These are phyloP conservation scores for Olyra latifolia DNA, from an alignment of 176 grass and related monocot species.

Conservation along the genomic window DNA sequence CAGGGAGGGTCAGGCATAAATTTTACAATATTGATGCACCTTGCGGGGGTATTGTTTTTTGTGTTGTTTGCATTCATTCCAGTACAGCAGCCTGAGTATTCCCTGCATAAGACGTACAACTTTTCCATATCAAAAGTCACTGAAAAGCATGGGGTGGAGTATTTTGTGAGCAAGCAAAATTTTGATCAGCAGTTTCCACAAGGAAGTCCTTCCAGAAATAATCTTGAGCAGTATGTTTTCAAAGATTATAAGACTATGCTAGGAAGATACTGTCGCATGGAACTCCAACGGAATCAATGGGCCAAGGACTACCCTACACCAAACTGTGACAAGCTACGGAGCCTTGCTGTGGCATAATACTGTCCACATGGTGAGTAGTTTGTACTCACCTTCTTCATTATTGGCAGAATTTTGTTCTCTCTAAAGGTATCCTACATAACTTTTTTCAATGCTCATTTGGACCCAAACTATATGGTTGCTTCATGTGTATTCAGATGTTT, in stretches of 20 bases:
- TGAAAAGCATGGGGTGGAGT: conserved; percentile 68
- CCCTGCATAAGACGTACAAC: conserved; percentile 60
- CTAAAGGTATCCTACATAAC: conserved; percentile 1
- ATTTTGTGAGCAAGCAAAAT: conserved; percentile 73
- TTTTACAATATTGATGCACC: conserved; percentile 50
- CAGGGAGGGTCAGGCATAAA: conserved; percentile 37
- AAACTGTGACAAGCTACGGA: conserved; percentile 73
- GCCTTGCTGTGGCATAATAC: conserved; percentile 43
- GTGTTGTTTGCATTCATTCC: conserved; percentile 58
- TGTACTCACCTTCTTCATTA: background rate
- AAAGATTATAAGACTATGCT: conserved; percentile 66
- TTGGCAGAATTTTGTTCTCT: conserved; percentile 6
- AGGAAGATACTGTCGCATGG: conserved; percentile 59
- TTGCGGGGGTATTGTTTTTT: conserved; percentile 57
- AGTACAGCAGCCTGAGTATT: conserved; percentile 56
- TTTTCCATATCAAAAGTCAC: conserved; percentile 67
- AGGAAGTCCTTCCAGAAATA: conserved; percentile 61
- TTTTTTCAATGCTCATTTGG: background rate
- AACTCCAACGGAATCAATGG: conserved; percentile 67
- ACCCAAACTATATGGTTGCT: background rate
- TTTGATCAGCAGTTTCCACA: conserved; percentile 77
- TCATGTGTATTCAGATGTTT: background rate
- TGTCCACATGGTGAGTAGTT: conserved; percentile 29
- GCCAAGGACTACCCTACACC: conserved; percentile 61
- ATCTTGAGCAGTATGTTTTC: conserved; percentile 69